Evolutionary conservation across 106 monocot genomes (phyloP), one percentile per base, ranked within the genome.

Genomic region (Dendrobium huoshanense): DNA sequence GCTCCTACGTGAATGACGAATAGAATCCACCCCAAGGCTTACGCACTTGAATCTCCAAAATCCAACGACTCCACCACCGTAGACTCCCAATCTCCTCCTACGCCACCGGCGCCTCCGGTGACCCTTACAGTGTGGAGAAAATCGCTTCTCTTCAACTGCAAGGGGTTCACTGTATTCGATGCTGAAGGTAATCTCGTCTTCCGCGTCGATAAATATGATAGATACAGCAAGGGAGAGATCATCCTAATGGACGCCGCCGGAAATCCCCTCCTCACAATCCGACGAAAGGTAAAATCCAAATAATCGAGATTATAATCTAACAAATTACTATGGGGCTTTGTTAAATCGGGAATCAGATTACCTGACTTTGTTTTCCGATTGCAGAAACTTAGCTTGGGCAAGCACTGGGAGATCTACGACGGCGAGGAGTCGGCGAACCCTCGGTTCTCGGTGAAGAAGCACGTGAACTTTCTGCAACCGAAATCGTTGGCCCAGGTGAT

Each of bases 351-450:
- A 13, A 51, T 51, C 10, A 16, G 13, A 51, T 51, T 51, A 51
- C 41, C 41, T 31, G 20, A 27, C 22, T 68, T 44, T 59, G 18
- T 72, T 80, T 67, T 70, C 47, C 5, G 16, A 51, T 27, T 72
- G 51, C 83, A 91, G 95, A 92, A 72, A 79, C 76, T 95, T 55
- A 92, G 90, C 73, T 68, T 92, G 19, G 85, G 68, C 1, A 90
- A 92, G 9, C 74, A 88, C 41, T 95, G 95, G 95, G 61, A 81
- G 11, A 78, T 92, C 77, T 90, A 87, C 82, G 73, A 86, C 47
- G 92, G 92, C 61, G 90, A 92, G 80, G 83, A 87, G 22, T 27
- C 85, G 41, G 75, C 73, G 29, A 83, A 86, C 17, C 88, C 92
- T 9, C 68, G 42, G n/a, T 86, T 82, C 80, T 83, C 84, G 45